Percentiles rank a stretch among this genome's conserved stretches.
phyloP scores from a whole-genome alignment of 2,329 filamentous ascomycete species.

The Fusarium acutatum region DNA sequence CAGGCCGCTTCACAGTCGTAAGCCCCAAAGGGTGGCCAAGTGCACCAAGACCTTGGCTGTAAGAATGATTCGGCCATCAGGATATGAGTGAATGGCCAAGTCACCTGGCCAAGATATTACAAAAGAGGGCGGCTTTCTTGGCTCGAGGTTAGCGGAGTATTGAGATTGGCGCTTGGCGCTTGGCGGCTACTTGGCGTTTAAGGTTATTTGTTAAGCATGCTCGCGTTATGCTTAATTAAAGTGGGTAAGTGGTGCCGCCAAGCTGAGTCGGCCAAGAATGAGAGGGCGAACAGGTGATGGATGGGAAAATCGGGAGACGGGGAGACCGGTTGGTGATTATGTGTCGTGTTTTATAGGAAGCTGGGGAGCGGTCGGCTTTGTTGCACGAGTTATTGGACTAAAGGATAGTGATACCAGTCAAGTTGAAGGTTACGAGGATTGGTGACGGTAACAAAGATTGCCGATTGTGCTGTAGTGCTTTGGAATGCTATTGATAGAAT shows the following conservation, averaged over 20 bases:
- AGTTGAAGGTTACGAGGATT: background rate
- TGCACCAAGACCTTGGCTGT: slow-evolving; percentile 24
- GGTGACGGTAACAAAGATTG: background rate
- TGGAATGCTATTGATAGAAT: background rate
- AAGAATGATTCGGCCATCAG: background rate
- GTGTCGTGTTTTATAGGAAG: background rate
- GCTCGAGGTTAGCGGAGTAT: slow-evolving; percentile 1
- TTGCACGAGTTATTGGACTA: background rate
- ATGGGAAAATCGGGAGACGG: background rate
- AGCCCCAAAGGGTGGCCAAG: slow-evolving; percentile 12
- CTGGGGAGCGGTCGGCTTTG: background rate
- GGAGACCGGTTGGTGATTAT: background rate
- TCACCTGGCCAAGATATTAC: background rate
- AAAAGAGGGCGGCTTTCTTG: slow-evolving; percentile 12
- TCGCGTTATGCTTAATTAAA: slow-evolving; percentile 16
- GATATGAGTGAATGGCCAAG: background rate
- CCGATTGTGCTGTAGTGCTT: background rate
- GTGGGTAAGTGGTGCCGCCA: background rate
- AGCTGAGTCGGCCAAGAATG: background rate
- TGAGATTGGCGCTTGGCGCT: slow-evolving; percentile 32
- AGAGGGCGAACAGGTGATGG: background rate
- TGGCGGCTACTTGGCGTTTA: slow-evolving; percentile 31
- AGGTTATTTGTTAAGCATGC: slow-evolving; percentile 24
- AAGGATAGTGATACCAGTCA: accelerated
- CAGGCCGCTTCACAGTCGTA: background rate